phyloP scores from a whole-genome alignment of 2,329 filamentous ascomycete genomes.

The Phoma sp. region DNA sequence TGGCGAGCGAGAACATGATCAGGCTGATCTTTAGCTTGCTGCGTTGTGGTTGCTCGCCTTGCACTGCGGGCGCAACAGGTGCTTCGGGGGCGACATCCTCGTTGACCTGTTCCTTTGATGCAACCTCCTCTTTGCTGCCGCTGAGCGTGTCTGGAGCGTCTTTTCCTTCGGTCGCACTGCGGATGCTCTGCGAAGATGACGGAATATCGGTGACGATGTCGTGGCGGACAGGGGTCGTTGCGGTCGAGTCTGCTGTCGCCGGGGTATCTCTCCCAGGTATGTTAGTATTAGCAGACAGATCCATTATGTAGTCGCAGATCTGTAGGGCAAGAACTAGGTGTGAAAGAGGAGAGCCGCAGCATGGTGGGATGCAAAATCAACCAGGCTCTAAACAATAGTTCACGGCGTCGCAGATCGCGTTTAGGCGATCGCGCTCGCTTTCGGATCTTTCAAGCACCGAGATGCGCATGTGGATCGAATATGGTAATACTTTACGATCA shows the following conservation, averaged over 20 bases:
- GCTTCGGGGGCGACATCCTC: slow-evolving; percentile 11
- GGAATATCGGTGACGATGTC: slow-evolving; percentile 19
- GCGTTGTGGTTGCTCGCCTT: slow-evolving; percentile 35
- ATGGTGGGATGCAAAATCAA: slow-evolving; percentile 8
- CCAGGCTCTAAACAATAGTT: slow-evolving; percentile 3
- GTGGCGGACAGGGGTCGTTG: slow-evolving; percentile 1
- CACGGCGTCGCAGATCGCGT: slow-evolving; percentile 8
- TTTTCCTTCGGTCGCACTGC: slow-evolving; percentile 19
- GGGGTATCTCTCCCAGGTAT: slow-evolving; percentile 10
- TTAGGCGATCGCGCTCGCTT: slow-evolving; percentile 1
- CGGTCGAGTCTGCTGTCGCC: not conserved
- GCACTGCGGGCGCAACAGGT: slow-evolving; percentile 22
- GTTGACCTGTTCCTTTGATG: slow-evolving; percentile 3
- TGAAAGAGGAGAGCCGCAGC: slow-evolving; percentile 13
- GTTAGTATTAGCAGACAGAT: slow-evolving; percentile 10
- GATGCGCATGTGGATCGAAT: slow-evolving; percentile 3
- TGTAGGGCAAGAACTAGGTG: not conserved
- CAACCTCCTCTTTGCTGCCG: slow-evolving; percentile 6
- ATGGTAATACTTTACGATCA: slow-evolving; percentile 1
- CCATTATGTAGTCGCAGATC: slow-evolving; percentile 9
- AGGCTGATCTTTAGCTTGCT: slow-evolving; percentile 54
- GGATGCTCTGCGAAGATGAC: slow-evolving; percentile 25
- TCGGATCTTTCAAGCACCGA: slow-evolving; percentile 7
- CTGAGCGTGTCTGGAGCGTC: not conserved
- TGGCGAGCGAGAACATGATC: slow-evolving; percentile 59